phyloP scores from a whole-genome alignment of 495 filamentous ascomycete species.

The Podospora conica region DNA sequence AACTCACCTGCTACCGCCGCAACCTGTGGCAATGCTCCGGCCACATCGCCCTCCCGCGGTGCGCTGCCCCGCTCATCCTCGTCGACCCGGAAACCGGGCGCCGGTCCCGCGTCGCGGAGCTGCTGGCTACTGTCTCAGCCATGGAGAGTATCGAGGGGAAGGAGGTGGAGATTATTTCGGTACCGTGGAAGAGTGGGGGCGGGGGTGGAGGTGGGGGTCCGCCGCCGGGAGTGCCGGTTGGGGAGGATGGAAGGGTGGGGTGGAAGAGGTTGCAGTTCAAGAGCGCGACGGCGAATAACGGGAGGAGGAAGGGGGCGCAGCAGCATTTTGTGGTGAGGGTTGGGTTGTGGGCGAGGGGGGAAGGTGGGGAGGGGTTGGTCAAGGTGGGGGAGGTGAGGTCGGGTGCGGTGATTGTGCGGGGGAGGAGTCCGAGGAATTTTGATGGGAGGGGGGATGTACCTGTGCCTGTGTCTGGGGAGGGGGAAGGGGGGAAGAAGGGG shows the following conservation, averaged over 20 bases:
- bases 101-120: conserved; percentile 63
- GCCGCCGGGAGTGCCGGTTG: conserved; percentile 58
- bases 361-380: conserved; percentile 49
- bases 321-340: conserved; percentile 66
- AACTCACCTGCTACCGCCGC: conserved; percentile 86
- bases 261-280: conserved; percentile 93
- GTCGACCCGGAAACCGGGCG: conserved; percentile 77
- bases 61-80: conserved; percentile 58
- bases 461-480: conserved; percentile 45
- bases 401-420: conserved; percentile 62
- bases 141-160: conserved; percentile 89
- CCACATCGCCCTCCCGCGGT: conserved; percentile 67
- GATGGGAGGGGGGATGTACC: conserved; percentile 62
- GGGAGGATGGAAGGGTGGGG: conserved; percentile 65
- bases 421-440: conserved; percentile 63
- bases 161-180: conserved; percentile 81
- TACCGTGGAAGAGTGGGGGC: conserved; percentile 84
- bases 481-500: conserved; percentile 18
- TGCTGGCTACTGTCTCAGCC: conserved; percentile 75
- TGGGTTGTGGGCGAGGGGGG: conserved; percentile 53
- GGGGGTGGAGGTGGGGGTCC: conserved; percentile 41
- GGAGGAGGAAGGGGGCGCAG: conserved; percentile 62
- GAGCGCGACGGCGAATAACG: conserved; percentile 83
- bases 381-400: conserved; percentile 57
- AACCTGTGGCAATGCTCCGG: conserved; percentile 89